Percentiles rank a stretch among this genome's conserved stretches.
phyloP scores from a whole-genome alignment of 2,329 filamentous ascomycete genomes.

The Tolypocladium inflatum region DNA sequence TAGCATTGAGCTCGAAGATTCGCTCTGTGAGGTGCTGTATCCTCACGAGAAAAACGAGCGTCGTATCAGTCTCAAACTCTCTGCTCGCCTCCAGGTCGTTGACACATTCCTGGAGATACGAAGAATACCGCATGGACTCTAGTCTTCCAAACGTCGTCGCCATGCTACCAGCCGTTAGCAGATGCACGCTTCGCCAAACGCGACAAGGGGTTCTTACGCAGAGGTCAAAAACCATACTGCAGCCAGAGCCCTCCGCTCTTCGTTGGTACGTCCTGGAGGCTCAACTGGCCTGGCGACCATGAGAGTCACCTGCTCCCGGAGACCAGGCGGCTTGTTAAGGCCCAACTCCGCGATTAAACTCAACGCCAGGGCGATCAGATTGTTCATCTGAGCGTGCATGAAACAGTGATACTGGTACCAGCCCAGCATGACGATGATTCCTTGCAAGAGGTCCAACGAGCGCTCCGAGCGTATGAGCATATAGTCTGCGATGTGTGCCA shows the following conservation, averaged over 20 bases:
- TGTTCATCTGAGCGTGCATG: conserved; percentile 41
- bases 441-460: conserved; percentile 39
- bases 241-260: conserved; percentile 41
- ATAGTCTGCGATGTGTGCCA: conserved; percentile 35
- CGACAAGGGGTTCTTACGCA: conserved; percentile 25
- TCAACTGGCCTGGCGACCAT: conserved; percentile 30
- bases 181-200: not conserved
- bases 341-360: conserved; percentile 38
- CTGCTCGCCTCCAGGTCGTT: conserved; percentile 29
- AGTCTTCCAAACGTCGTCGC: conserved; percentile 32
- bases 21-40: conserved; percentile 41
- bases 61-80: conserved; percentile 37
- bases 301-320: conserved; percentile 31
- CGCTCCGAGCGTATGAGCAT: conserved; percentile 39
- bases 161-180: conserved; percentile 18
- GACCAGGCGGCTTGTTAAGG: conserved; percentile 29
- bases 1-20: conserved; percentile 31
- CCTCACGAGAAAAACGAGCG: conserved; percentile 35
- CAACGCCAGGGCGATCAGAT: conserved; percentile 36
- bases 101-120: conserved; percentile 42
- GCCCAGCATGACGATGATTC: conserved; percentile 37
- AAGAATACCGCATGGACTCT: conserved; percentile 40
- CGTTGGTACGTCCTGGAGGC: conserved; percentile 32
- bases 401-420: conserved; percentile 48
- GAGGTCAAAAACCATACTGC: conserved; percentile 47